phyloP scores from a whole-genome alignment of 768 basidiomycete genomes.

The Zangia roseola region DNA sequence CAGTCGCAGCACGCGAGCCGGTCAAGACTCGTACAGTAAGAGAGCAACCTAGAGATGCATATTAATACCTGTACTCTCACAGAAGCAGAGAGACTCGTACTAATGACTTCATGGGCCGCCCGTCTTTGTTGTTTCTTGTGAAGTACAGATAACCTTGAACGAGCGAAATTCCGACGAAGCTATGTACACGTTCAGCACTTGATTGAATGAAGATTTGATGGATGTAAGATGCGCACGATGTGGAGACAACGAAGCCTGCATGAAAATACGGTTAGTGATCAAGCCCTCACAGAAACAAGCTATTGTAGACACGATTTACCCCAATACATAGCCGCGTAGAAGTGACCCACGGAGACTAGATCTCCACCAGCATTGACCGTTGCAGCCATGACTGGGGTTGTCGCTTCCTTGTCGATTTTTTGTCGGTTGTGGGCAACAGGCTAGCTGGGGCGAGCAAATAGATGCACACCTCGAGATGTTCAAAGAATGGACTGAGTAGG shows the following conservation, averaged over 20 bases:
- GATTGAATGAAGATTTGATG: neutral
- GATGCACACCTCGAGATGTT: neutral
- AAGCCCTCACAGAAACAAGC: neutral
- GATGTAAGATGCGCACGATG: slow-evolving; percentile 7
- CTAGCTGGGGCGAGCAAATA: neutral
- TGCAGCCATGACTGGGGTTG: slow-evolving; percentile 1
- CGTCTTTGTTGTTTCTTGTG: slow-evolving; percentile 12
- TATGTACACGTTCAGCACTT: neutral
- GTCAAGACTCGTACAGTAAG: slow-evolving; percentile 11
- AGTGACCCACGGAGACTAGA: neutral
- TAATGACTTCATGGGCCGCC: slow-evolving; percentile 12
- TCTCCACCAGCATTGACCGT: slow-evolving; percentile 4
- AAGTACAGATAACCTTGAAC: slow-evolving; percentile 22
- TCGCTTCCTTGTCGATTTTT: neutral
- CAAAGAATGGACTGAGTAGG: neutral
- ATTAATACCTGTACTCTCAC: neutral
- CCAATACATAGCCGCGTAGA: slow-evolving; percentile 19
- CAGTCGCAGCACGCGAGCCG: neutral
- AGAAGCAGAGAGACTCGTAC: slow-evolving; percentile 2
- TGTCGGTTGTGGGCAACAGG: neutral
- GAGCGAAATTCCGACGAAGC: slow-evolving; percentile 20
- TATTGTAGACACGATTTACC: slow-evolving; percentile 3
- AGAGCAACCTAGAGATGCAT: slow-evolving; percentile 7
- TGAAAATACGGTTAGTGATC: neutral
- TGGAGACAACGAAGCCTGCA: slow-evolving; percentile 16